Conservation (phyloP, 2,329 filamentous ascomycete genomes). For the Purpureocillium lavendulum region DNA sequence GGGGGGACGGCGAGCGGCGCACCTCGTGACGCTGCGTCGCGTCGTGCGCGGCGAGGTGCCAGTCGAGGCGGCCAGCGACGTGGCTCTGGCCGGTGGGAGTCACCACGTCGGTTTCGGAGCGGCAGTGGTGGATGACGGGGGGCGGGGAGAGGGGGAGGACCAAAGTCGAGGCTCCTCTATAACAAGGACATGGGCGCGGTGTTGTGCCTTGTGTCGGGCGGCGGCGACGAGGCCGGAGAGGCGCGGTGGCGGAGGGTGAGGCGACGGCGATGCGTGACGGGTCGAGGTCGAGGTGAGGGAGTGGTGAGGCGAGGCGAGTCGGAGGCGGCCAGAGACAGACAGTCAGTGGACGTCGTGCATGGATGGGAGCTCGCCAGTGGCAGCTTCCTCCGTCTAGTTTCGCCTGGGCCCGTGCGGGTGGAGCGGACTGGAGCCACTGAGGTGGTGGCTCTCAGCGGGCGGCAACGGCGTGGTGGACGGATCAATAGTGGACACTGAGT, state of each 20-base stretch:
- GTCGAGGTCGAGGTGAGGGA: not conserved
- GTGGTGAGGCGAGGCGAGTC: not conserved
- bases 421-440: no score
- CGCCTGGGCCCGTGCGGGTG: no score
- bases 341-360: not conserved
- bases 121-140: conserved; percentile 5
- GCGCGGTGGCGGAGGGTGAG: not conserved
- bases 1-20: not conserved
- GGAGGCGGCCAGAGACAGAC: not conserved
- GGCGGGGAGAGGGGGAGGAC: conserved; percentile 9
- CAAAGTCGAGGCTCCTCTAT: conserved; percentile 21
- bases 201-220: conserved; percentile 8
- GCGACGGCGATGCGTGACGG: not conserved
- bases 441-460: no score
- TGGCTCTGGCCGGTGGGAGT: not conserved
- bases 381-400: no score
- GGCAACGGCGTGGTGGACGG: no score
- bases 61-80: no score
- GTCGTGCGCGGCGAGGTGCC: no score
- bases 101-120: no score
- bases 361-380: conserved; percentile 6
- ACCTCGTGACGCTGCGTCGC: no score
- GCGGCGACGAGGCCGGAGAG: not conserved
- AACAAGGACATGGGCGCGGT: conserved; percentile 23
- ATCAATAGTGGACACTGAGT: no score